Base-by-base conservation (phyloP, 2,329 filamentous ascomycete genomes). In the Penicillium sp. region DNA sequence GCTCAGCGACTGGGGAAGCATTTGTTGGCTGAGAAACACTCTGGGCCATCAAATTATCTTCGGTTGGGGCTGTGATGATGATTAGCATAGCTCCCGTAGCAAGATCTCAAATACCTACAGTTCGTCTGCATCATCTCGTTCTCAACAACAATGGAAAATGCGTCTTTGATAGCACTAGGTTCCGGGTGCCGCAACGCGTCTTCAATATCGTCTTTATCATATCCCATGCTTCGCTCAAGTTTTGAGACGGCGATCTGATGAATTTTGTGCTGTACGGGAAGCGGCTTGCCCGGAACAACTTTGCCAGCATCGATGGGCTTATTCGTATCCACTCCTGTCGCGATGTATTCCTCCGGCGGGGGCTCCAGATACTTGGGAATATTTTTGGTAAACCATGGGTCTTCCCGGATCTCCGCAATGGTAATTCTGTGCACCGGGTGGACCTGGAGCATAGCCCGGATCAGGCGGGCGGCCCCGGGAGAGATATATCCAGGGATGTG, bases 101-200 rank as follows among this genome's bases (percentile, higher is more conserved):
- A 34, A 12, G 23, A 16, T 21, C 5, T 23, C 16, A 34, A 42
- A 6, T 28, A 85, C 89, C 84, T 79, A 95, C 90, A 91, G 70
- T 91, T 95, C 50, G 86, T 87, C 71, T 92, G 89, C 92, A 97
- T 97, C 70, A 97, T 83, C 72, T 96, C 94, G 70, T 97, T 97
- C 74, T 99, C 94, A 48, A 93, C 85, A 24, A 99, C 90, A 70
- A 99, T 99, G 75, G 96, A 86, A 76, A 97, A 99, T 1, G 94
- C 94, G 74, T 99, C 94, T 76, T 99, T 99, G 79, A 99, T 96
- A 10, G 94, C 92, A 53, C 92, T 97, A 12, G 94, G 94, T 70
- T 99, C 94, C 48, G 94, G 86, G 51, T 90, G 91, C 65, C 88
- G 87, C 57, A 99, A 78, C 21, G 94, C 93, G 72, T 97, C 94